Conservation (phyloP, 2,329 filamentous ascomycete genomes). For the Cercospora brassicicola region DNA sequence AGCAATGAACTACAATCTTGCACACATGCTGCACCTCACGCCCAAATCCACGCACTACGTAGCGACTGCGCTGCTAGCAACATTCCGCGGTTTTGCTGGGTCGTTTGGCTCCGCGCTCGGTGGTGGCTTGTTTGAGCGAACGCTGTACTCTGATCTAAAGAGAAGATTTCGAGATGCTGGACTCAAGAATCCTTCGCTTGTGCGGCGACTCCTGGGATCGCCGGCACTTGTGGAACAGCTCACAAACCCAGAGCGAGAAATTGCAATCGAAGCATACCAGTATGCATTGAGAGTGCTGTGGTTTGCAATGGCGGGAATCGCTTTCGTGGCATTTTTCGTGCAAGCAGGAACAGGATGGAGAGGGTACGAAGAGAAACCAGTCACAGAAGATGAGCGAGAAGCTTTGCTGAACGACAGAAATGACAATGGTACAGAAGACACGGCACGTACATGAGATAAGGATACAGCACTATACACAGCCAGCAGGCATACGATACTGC, state of each 20-base stretch:
- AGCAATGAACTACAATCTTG: constrained; percentile 75
- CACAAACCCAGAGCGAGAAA: constrained; percentile 50
- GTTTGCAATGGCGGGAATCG: constrained; percentile 52
- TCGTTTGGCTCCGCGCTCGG: constrained; percentile 78
- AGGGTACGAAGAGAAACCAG: neutral
- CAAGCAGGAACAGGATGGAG: constrained; percentile 62
- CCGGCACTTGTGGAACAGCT: constrained; percentile 56
- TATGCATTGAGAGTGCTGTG: constrained; percentile 56
- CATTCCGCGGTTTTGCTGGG: constrained; percentile 78
- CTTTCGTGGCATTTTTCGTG: constrained; percentile 51
- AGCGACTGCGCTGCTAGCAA: constrained; percentile 71
- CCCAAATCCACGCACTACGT: constrained; percentile 68
- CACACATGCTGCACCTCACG: constrained; percentile 74
- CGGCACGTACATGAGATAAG: neutral
- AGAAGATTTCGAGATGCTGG: constrained; percentile 55
- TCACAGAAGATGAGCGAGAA: neutral
- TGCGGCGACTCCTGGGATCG: constrained; percentile 59
- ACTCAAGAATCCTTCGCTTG: constrained; percentile 47
- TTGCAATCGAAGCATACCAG: constrained; percentile 58
- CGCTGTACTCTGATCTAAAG: constrained; percentile 58
- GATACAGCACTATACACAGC: neutral
- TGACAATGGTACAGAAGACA: neutral
- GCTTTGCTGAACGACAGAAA: neutral
- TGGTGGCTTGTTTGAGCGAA: constrained; percentile 70
- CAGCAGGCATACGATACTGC: neutral